Conservation (phyloP, 495 filamentous ascomycete species). For the Podospora pseudocomata region DNA sequence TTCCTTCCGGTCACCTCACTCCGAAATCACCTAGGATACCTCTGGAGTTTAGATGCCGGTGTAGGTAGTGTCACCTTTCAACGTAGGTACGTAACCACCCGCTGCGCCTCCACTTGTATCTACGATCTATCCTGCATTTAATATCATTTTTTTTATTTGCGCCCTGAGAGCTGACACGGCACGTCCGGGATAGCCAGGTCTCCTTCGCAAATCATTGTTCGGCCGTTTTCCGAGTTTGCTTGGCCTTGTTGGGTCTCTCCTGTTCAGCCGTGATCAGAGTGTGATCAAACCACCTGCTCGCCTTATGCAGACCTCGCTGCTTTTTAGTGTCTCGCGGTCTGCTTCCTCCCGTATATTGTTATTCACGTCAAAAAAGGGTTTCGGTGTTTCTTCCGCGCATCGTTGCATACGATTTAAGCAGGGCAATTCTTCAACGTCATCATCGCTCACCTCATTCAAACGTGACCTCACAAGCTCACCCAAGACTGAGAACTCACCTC, state of each 20-base stretch:
- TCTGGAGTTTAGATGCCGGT: not conserved
- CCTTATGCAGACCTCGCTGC: slow-evolving; percentile 2
- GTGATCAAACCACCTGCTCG: not conserved
- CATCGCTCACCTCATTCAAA: not conserved
- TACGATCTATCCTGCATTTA: slow-evolving; percentile 2
- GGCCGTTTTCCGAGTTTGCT: slow-evolving; percentile 11
- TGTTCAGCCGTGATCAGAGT: slow-evolving; percentile 1
- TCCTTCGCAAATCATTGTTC: slow-evolving; percentile 11
- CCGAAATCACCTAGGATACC: not conserved
- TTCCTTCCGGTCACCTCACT: not conserved
- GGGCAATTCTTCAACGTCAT: not conserved
- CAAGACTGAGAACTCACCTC: not conserved
- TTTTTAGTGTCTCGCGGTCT: not conserved
- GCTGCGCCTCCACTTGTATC: not conserved
- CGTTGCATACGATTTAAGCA: not conserved
- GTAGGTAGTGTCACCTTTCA: not conserved
- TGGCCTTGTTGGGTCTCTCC: slow-evolving; percentile 4
- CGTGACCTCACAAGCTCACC: not conserved
- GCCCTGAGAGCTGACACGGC: slow-evolving; percentile 21
- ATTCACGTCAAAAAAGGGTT: not conserved
- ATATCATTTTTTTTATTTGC: not conserved
- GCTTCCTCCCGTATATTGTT: not conserved
- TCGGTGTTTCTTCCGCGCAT: not conserved
- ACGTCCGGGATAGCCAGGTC: slow-evolving; percentile 24
- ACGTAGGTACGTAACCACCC: not conserved